phyloP scores from a whole-genome alignment of 2,329 filamentous ascomycete species.

The Fusarium sp. region DNA sequence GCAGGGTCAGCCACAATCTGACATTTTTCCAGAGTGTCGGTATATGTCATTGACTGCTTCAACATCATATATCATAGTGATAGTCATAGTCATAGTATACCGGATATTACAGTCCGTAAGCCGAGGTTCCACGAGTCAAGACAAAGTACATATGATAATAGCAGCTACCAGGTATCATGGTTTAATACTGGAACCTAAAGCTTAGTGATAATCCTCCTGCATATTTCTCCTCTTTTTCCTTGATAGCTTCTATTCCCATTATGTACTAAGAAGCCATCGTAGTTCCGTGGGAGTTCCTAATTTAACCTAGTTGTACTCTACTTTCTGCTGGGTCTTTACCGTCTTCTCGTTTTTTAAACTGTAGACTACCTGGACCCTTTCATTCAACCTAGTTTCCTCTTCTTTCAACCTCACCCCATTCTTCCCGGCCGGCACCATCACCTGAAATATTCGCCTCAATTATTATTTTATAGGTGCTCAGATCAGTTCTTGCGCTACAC shows the following conservation, averaged over 20 bases:
- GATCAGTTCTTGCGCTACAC: constrained; percentile 14
- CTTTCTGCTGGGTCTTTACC: neutral
- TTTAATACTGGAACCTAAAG: neutral
- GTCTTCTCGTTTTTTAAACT: neutral
- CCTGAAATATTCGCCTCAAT: neutral
- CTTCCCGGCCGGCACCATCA: neutral
- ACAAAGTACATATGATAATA: neutral
- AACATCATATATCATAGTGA: neutral
- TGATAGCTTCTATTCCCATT: constrained; percentile 17
- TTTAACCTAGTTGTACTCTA: neutral
- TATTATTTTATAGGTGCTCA: constrained; percentile 5
- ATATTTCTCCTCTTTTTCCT: constrained; percentile 20
- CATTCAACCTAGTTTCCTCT: neutral
- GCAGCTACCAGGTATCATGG: neutral
- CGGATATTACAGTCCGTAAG: neutral
- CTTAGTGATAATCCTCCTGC: neutral
- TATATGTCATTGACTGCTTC: neutral
- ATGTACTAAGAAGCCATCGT: neutral
- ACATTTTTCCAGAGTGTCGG: constrained; percentile 3
- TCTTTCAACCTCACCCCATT: neutral
- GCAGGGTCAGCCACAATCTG: constrained; percentile 7
- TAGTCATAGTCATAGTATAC: neutral
- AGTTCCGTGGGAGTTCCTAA: neutral
- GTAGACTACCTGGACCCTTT: neutral
- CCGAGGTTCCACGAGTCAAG: neutral